Conservation (phyloP, 2,329 filamentous ascomycete species). For the Capronia coronata region DNA sequence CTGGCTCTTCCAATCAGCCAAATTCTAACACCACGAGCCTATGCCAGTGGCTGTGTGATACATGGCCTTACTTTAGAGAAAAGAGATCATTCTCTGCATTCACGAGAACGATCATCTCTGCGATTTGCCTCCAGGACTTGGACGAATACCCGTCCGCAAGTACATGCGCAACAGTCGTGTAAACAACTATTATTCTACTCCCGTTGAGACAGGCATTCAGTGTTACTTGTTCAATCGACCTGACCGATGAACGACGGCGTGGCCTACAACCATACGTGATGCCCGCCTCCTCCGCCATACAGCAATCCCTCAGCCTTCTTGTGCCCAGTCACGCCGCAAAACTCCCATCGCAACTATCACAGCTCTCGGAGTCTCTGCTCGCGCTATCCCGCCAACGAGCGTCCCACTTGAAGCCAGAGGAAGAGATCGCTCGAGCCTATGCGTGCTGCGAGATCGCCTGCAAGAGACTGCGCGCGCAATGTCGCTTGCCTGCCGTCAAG, state of each 20-base stretch:
- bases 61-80: no score
- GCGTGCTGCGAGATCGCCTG: slow-evolving; percentile 86
- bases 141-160: no score
- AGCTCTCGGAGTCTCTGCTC: slow-evolving; percentile 65
- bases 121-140: no score
- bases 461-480: slow-evolving; percentile 67
- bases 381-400: slow-evolving; percentile 74
- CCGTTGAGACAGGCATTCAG: no score
- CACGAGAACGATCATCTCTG: no score
- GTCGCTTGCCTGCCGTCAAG: slow-evolving; percentile 71
- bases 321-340: slow-evolving; percentile 57
- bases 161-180: no score
- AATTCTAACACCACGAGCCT: no score
- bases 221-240: no score
- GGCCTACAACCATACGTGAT: slow-evolving; percentile 6
- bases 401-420: slow-evolving; percentile 70
- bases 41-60: no score
- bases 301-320: slow-evolving; percentile 65
- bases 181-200: no score
- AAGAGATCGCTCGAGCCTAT: slow-evolving; percentile 79
- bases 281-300: slow-evolving; percentile 50
- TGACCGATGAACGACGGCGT: no score
- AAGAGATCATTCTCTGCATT: no score
- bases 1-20: background rate
- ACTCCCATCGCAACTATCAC: slow-evolving; percentile 50